Percentiles rank a stretch among this genome's conserved stretches.
Evolutionary conservation across 2,329 filamentous ascomycete species (phyloP).

Genomic region (Hymenoscyphus occultus): DNA sequence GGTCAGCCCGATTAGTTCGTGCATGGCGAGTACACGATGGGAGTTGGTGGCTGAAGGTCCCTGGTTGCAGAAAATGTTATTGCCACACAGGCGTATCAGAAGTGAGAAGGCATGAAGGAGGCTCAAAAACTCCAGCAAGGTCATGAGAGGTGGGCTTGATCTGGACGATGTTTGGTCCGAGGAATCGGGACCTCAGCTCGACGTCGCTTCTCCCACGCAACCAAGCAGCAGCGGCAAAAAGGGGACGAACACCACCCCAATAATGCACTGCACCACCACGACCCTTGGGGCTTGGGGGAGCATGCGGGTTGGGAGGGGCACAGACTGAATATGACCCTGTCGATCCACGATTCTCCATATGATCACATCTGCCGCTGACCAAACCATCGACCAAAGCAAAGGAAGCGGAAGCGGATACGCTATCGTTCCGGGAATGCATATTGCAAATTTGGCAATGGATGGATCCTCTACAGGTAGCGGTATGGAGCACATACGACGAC

Average conservation of each 20-base stretch:
- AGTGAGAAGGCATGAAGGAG: neutral
- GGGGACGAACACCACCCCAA: neutral
- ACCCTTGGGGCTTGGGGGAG: neutral
- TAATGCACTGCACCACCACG: too few species aligned
- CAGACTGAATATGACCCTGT: neutral
- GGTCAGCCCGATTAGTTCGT: neutral
- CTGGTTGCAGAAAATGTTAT: neutral
- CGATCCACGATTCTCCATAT: constrained; percentile 3
- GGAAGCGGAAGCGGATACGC: too few species aligned
- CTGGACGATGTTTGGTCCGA: constrained; percentile 2
- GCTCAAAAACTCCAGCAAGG: neutral
- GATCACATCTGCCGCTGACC: neutral
- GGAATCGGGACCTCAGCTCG: constrained; percentile 1
- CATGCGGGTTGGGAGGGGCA: neutral
- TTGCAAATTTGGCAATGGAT: neutral
- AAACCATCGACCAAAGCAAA: neutral
- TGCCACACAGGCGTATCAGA: neutral
- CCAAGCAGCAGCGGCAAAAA: neutral
- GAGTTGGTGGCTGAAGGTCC: constrained; percentile 1
- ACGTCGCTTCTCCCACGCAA: neutral
- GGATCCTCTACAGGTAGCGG: neutral
- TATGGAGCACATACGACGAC: neutral
- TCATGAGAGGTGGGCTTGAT: neutral
- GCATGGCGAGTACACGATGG: neutral
- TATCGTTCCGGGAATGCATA: neutral